Percentiles rank a stretch among this genome's conserved stretches.
Conservation (phyloP, 805 yeast species). For the Yamadazyma laniorum region DNA sequence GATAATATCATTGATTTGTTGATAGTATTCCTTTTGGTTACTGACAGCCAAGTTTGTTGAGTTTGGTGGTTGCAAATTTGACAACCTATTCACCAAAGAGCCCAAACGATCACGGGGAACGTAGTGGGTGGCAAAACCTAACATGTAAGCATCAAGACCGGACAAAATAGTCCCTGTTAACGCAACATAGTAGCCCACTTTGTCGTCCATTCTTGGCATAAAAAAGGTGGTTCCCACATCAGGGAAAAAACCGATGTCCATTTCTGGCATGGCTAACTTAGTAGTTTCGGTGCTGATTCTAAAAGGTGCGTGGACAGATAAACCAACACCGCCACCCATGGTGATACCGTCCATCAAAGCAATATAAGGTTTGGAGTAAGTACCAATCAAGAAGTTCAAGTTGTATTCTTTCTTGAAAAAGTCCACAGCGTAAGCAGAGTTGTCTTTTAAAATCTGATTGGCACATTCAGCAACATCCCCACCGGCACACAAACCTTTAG, state of each 20-base stretch:
- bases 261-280: constrained; percentile 95
- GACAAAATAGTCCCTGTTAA: constrained; percentile 76
- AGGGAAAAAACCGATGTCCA: constrained; percentile 93
- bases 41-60: constrained; percentile 19
- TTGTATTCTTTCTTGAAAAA: constrained; percentile 82
- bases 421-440: constrained; percentile 49
- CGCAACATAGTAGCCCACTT: constrained; percentile 82
- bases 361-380: constrained; percentile 86
- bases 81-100: constrained; percentile 62
- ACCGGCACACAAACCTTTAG: constrained; percentile 88
- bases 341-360: constrained; percentile 87
- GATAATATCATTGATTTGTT: constrained; percentile 66
- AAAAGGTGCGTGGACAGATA: constrained; percentile 87
- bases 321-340: constrained; percentile 98
- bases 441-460: constrained; percentile 47
- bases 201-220: constrained; percentile 76
- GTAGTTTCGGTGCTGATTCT: constrained; percentile 92
- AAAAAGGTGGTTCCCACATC: constrained; percentile 95
- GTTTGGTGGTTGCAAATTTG: constrained; percentile 52
- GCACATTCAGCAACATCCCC: constrained; percentile 91
- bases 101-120: constrained; percentile 65
- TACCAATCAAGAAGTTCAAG: constrained; percentile 72
- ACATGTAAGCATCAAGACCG: constrained; percentile 78
- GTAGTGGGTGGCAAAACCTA: constrained; percentile 90
- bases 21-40: constrained; percentile 41